Conservation (phyloP, 805 yeast species). For the Candida pseudoglaebosa region DNA sequence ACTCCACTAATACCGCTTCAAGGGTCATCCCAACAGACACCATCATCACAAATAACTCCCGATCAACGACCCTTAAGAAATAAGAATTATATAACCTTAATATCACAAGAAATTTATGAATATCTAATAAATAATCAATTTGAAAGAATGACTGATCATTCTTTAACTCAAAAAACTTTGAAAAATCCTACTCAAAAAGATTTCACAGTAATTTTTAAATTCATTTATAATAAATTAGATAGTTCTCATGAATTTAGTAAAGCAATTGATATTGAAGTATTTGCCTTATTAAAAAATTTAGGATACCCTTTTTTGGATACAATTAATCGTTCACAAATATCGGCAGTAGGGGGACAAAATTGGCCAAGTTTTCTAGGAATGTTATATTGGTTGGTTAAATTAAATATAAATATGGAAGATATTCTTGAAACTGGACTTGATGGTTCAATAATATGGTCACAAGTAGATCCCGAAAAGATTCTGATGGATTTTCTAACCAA, state of each 20-base stretch:
- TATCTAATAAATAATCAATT: slow-evolving; percentile 62
- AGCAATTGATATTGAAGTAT: slow-evolving; percentile 73
- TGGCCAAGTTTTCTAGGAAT: slow-evolving; percentile 85
- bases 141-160: slow-evolving; percentile 70
- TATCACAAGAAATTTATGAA: slow-evolving; percentile 65
- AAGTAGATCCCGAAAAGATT: slow-evolving; percentile 47
- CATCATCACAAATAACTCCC: slow-evolving; percentile 10
- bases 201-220: slow-evolving; percentile 72
- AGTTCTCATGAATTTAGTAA: slow-evolving; percentile 70
- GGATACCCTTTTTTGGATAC: slow-evolving; percentile 79
- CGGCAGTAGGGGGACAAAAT: slow-evolving; percentile 86
- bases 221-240: slow-evolving; percentile 71
- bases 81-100: slow-evolving; percentile 56
- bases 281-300: slow-evolving; percentile 56
- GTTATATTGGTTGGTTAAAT: slow-evolving; percentile 74
- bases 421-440: slow-evolving; percentile 18
- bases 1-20: slow-evolving; percentile 12
- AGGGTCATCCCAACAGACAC: slow-evolving; percentile 9
- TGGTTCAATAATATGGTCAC: slow-evolving; percentile 29
- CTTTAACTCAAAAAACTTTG: slow-evolving; percentile 60
- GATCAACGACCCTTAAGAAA: slow-evolving; percentile 84
- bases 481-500: slow-evolving; percentile 59
- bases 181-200: slow-evolving; percentile 84
- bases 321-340: slow-evolving; percentile 77
- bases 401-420: slow-evolving; percentile 35